These are phyloP conservation scores for Cichorium intybus DNA, from an alignment of 140 eudicot species.

Conservation along the genomic window DNA sequence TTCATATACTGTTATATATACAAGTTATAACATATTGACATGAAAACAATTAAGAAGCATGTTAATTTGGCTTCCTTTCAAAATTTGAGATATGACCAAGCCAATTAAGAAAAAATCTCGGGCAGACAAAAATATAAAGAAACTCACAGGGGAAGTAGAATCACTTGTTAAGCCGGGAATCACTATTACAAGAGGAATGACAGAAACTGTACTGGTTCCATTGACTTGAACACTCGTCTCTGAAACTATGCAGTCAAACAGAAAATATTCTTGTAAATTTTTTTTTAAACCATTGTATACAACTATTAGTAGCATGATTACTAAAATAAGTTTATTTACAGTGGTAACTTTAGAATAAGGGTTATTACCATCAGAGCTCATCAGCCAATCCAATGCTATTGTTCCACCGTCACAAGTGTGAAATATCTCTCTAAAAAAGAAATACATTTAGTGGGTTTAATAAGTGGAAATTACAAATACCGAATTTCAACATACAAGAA, in stretches of 20 bases:
- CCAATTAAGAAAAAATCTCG: too few species aligned
- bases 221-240: slow-evolving; percentile 31
- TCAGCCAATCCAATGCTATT: slow-evolving; percentile 69
- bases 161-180: slow-evolving; percentile 89
- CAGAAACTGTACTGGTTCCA: slow-evolving; percentile 41
- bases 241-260: slow-evolving; percentile 21
- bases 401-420: slow-evolving; percentile 72
- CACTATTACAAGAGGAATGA: slow-evolving; percentile 57
- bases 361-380: slow-evolving; percentile 50
- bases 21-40: neutral
- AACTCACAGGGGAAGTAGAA: slow-evolving; percentile 68
- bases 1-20: slow-evolving; percentile 71
- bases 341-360: too few species aligned
- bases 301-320: neutral
- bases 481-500: neutral
- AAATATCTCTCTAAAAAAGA: slow-evolving; percentile 48
- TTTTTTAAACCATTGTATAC: neutral
- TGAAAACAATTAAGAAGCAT: neutral
- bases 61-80: too few species aligned
- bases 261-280: neutral
- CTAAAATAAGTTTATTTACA: neutral
- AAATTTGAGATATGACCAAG: too few species aligned
- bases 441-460: neutral
- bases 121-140: slow-evolving; percentile 12
- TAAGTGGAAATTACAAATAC: neutral